Conservation (phyloP, 2,329 filamentous ascomycete genomes). For the Talaromyces sp. region DNA sequence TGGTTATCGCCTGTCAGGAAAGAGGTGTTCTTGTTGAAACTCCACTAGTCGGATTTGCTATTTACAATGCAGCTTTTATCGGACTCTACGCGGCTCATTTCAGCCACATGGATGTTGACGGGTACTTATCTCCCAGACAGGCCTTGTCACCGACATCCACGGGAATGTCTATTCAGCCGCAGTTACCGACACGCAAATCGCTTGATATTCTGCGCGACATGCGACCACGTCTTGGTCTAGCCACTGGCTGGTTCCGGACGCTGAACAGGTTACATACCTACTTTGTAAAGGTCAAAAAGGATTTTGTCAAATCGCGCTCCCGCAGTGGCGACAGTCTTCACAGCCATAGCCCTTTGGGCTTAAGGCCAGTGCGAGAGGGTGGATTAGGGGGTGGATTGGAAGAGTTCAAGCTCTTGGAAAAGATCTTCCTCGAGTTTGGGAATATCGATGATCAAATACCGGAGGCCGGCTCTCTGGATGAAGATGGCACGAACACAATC, state of each 20-base stretch:
- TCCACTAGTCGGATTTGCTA: constrained; percentile 53
- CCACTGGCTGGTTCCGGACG: constrained; percentile 43
- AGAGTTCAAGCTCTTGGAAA: constrained; percentile 42
- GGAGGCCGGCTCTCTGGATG: constrained; percentile 30
- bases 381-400: constrained; percentile 33
- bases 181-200: constrained; percentile 34
- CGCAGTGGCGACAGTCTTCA: constrained; percentile 30
- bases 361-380: constrained; percentile 32
- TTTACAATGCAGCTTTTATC: constrained; percentile 53
- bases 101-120: constrained; percentile 54
- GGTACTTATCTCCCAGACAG: constrained; percentile 40
- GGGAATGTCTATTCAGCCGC: constrained; percentile 28
- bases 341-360: constrained; percentile 27
- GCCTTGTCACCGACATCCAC: constrained; percentile 20
- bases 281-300: constrained; percentile 38
- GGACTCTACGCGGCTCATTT: constrained; percentile 54
- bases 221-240: constrained; percentile 40
- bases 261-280: constrained; percentile 42
- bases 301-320: constrained; percentile 33
- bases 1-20: constrained; percentile 51
- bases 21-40: constrained; percentile 53
- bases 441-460: constrained; percentile 38
- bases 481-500: constrained; percentile 27
- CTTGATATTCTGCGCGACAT: constrained; percentile 41
- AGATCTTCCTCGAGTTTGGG: constrained; percentile 40